Evolutionary conservation across 1,139 yeast genomes (phyloP), one percentile per base, ranked within the genome.

Genomic region (Yamadazyma atlantica): DNA sequence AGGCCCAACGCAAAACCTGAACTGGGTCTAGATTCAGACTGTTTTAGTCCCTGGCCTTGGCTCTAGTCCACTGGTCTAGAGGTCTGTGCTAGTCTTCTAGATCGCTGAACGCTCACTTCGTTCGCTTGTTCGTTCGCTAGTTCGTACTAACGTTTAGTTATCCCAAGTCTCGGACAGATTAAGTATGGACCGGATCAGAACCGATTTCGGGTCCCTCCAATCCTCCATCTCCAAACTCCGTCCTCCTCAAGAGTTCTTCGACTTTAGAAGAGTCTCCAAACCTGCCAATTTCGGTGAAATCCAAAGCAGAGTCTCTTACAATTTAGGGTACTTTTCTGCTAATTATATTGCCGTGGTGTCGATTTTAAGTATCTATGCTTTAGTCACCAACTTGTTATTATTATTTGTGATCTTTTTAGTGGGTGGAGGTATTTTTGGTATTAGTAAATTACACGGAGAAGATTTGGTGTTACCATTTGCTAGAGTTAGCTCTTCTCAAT

Each of bases 211-310:
- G 32, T 55, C 63, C 28, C 49, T 86, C 31, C 89, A 83, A 57
- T 56, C 73, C 32, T 78, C 84, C 43, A 71, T 89, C 45, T 69
- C 95, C 39, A 80, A 86, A 56, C 66, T 92, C 48, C 82, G 85
- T 59, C 86, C 96, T 30, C 89, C 95, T 32, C 95, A 87, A 60
- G 97, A 92, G 60, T 92, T 92, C 59, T 87, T 92, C 55, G 97
- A 92, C 60, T 67, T 86, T 55, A 85, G 92, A 64, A 82, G 96
- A 58, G 62, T 92, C 45, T 85, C 95, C 34, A 89, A 88, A 61
- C 98, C 99, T 16, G 80, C 78, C 40, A 90, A 89, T 62, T 84
- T 89, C 64, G 82, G 86, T 34, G 98, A 94, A 50, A 73, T 86
- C 37, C 98, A 94, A 66, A 78, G 87, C 53, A 80, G 98, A 60